Conservation (phyloP, 1,284 basidiomycete genomes). For the Cryptococcus sp. region DNA sequence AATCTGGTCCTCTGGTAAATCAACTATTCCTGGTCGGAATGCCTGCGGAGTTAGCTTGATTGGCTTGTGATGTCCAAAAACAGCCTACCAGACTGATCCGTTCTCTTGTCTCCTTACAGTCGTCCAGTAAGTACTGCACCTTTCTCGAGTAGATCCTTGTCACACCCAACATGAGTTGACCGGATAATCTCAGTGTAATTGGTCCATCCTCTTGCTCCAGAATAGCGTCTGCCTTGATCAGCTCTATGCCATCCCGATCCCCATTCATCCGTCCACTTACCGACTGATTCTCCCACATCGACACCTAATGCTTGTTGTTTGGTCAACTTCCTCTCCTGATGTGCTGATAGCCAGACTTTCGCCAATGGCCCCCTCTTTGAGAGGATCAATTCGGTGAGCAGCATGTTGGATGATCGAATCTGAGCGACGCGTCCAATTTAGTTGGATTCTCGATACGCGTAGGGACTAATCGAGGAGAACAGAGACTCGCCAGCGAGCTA, state of each 20-base stretch:
- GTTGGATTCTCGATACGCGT: neutral
- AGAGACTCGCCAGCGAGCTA: neutral
- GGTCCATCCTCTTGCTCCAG: conserved; percentile 68
- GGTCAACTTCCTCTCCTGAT: conserved; percentile 96
- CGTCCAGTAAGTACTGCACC: conserved; percentile 93
- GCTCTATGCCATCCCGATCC: neutral
- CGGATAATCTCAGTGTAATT: conserved; percentile 90
- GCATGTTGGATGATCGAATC: conserved; percentile 51
- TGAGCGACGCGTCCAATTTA: neutral
- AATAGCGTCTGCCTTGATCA: conserved; percentile 64
- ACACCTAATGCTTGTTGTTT: conserved; percentile 92
- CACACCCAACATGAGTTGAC: conserved; percentile 91
- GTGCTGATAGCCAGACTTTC: conserved; percentile 97
- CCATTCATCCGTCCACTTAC: conserved; percentile 51
- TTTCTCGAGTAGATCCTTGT: conserved; percentile 96
- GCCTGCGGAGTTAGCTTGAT: conserved; percentile 55
- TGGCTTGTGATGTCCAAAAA: neutral
- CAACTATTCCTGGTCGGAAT: conserved; percentile 86
- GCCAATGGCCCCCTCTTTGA: conserved; percentile 89
- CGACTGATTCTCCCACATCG: conserved; percentile 87
- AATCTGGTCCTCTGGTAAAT: conserved; percentile 90
- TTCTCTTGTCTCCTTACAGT: conserved; percentile 91
- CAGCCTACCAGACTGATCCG: conserved; percentile 84
- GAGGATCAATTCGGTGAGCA: conserved; percentile 88
- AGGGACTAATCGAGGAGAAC: neutral